Base-by-base conservation (phyloP, 345 rosid species). In the Ricinus communis region DNA sequence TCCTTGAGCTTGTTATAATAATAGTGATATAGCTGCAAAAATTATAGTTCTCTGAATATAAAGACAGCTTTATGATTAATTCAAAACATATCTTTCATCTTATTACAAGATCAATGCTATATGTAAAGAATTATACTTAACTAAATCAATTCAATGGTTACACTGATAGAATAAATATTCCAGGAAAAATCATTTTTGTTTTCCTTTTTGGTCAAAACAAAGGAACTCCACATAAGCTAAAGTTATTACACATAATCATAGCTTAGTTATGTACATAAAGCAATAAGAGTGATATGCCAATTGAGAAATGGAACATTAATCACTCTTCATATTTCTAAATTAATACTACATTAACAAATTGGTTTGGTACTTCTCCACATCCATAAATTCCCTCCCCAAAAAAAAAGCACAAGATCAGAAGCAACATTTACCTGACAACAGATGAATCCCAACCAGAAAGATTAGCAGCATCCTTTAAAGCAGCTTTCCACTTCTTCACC, bases 401-500 rank as follows among this genome's bases (percentile, higher is more conserved):
- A n/a, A n/a, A n/a, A n/a, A n/a, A n/a, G n/a, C n/a, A n/a, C n/a
- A n/a, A n/a, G n/a, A n/a, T n/a, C n/a, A 38, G 25, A 38, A 21
- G 12, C 5, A 6, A 24, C 10, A 41, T 41, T 51, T 52, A 66
- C 70, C 60, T 51, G 15, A 36, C 25, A 53, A 66, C 70, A 50
- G 70, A 21, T 3, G 70, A 52, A 54, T 66, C 70, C 27, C 41
- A 66, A 18, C 70, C 60, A 2, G 70, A 51, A 13, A 66, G 25
- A 36, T 52, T 52, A 15, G 70, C 70, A 9, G 60, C 60, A 5
- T 33, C 60, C 21, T 51, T 51, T 60, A 52, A 52, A 66, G 49
- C 28, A 50, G 70, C 31, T 33, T 31, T 66, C 70, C 70, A 52
- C 5, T 66, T 66, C 46, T 66, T 31, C 11, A 66, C 57, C 33